Conservation (phyloP, 2,329 filamentous ascomycete species). For the Penicillium psychrosexuale region DNA sequence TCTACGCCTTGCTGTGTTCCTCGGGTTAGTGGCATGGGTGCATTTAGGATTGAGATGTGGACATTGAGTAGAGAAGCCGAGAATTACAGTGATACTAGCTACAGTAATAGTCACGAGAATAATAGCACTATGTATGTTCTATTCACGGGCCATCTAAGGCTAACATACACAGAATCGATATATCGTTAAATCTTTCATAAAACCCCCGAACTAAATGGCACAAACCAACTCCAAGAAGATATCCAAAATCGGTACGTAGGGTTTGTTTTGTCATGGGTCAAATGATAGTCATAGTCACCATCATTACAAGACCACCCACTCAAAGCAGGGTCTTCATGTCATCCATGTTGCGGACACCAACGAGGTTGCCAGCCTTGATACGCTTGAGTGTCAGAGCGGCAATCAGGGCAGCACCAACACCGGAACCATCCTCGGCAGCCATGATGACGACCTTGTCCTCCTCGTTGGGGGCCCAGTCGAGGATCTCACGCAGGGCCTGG, state of each 20-base stretch:
- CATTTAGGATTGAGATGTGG: background rate
- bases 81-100: background rate
- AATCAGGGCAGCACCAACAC: slow-evolving; percentile 95
- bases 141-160: slow-evolving; percentile 1
- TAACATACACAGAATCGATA: slow-evolving; percentile 2
- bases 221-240: background rate
- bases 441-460: slow-evolving; percentile 85
- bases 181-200: slow-evolving; percentile 1
- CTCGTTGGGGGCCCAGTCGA: slow-evolving; percentile 84
- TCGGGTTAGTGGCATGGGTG: too few species aligned
- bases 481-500: slow-evolving; percentile 84
- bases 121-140: background rate
- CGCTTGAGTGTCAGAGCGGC: slow-evolving; percentile 67
- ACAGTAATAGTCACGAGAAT: background rate
- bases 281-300: background rate
- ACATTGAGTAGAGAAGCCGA: too few species aligned
- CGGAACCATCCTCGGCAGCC: slow-evolving; percentile 90
- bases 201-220: background rate
- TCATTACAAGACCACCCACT: background rate
- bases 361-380: slow-evolving; percentile 57
- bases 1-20: too few species aligned
- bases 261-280: background rate
- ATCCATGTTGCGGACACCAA: slow-evolving; percentile 54
- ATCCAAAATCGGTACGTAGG: background rate
- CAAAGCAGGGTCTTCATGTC: slow-evolving; percentile 36